A percentile compares a stretch with the other conserved stretches of the same genome.
phyloP scores from a whole-genome alignment of 2,329 filamentous ascomycete species.

The Colletotrichum echinochloae region DNA sequence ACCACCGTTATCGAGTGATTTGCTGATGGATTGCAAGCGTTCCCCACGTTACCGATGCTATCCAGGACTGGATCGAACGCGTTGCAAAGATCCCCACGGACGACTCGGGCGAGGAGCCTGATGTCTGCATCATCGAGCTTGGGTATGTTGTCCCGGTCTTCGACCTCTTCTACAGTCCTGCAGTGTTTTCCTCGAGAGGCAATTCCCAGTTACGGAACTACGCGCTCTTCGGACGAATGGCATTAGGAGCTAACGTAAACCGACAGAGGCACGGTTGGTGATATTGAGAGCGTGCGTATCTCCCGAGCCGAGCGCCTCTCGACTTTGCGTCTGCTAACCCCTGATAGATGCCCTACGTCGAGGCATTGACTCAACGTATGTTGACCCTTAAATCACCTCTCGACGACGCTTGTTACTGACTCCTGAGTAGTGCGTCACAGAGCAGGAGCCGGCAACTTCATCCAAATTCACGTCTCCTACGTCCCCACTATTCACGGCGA shows the following conservation, averaged over 20 bases:
- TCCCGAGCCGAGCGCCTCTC: background rate
- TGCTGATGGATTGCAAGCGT: constrained; percentile 58
- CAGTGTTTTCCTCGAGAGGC: background rate
- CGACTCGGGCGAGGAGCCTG: constrained; percentile 82
- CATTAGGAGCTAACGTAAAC: constrained; percentile 8
- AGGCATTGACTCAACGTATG: constrained; percentile 79
- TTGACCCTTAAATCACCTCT: background rate
- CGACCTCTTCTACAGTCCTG: background rate
- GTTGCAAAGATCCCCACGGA: constrained; percentile 90
- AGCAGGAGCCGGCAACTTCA: constrained; percentile 82
- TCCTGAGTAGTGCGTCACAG: constrained; percentile 66
- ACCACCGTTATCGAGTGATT: background rate
- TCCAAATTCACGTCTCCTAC: constrained; percentile 90
- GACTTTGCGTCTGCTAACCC: background rate
- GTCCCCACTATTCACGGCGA: constrained; percentile 78
- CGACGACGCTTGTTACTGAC: background rate
- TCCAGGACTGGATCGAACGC: constrained; percentile 91
- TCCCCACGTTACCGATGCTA: constrained; percentile 90
- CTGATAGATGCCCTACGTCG: constrained; percentile 78
- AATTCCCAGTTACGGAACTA: background rate
- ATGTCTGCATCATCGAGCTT: constrained; percentile 80
- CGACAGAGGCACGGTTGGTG: constrained; percentile 60
- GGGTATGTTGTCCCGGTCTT: constrained; percentile 58
- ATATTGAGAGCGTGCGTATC: constrained; percentile 75
- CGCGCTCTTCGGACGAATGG: background rate